A percentile compares a stretch with the other conserved stretches of the same genome.
Conservation (phyloP, 345 rosid genomes). For the Euphorbia tirucalli region DNA sequence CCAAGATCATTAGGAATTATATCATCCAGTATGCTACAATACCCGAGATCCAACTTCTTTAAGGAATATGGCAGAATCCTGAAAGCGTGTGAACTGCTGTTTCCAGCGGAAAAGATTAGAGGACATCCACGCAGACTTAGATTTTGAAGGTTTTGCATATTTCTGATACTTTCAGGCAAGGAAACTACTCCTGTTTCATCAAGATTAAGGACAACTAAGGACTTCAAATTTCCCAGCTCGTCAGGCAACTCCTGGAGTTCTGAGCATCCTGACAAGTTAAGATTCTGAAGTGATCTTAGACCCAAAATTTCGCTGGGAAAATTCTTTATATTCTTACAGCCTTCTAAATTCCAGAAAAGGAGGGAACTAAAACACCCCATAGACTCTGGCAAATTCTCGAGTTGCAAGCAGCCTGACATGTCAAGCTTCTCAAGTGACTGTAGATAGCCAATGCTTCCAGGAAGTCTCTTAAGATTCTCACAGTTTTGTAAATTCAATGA, state of each 20-base stretch:
- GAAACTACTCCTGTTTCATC: background rate
- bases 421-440: conserved; percentile 17
- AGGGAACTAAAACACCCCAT: background rate
- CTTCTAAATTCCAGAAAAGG: background rate
- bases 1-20: conserved; percentile 7
- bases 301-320: conserved; percentile 7
- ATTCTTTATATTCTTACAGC: conserved; percentile 1
- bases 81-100: background rate
- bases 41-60: conserved; percentile 1
- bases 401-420: conserved; percentile 24
- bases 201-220: background rate
- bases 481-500: background rate
- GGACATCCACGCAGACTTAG: background rate
- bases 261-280: conserved; percentile 15
- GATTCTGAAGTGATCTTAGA: conserved; percentile 5
- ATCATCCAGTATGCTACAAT: conserved; percentile 7
- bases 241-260: conserved; percentile 6
- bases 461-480: background rate
- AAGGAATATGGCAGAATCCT: conserved; percentile 5
- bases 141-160: background rate
- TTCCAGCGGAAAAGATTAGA: conserved; percentile 12
- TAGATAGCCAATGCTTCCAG: background rate
- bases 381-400: conserved; percentile 5
- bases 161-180: background rate
- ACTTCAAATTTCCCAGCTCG: background rate